Evolutionary conservation across 371 early-diverging fungal genomes (phyloP), one percentile per base, ranked within the genome.

Genomic region (Apophysomyces trapeziformis): DNA sequence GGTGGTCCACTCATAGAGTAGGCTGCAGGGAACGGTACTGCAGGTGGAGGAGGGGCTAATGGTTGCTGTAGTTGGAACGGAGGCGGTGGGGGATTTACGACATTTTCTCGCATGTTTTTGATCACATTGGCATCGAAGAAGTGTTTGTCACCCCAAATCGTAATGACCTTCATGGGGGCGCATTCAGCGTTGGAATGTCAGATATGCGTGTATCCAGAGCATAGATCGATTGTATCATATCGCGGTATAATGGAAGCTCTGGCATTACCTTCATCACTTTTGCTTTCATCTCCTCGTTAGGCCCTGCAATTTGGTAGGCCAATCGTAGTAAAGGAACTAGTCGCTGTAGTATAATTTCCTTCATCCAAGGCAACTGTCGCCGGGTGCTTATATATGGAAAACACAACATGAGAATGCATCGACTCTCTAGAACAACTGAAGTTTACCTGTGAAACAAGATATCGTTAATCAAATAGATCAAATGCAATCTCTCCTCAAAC

Each of bases 401-500:
- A 50, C 16, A 39, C 35, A 6, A 38, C 39, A 13, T 13, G 14
- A 57, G 46, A 14, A 37, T 32, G 38, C 21, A 11, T 61, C 21
- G 16, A 45, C 16, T 41, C 41, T 1, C 13, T 41, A 1, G 41
- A 13, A 26, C 14, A 43, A 47, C 26, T 60, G 12, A 39, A 13
- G 5, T 9, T 58, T 77, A 84, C 89, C 85, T 78, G 68, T 88
- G 87, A 58, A 79, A 86, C 26, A 89, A 68, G 11, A 89, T 66
- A 65, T 89, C 89, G 64, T 88, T 89, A 18, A 83, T 61, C 12
- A 89, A 72, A 58, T 89, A 89, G 21, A 89, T 64, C 39, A 89
- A 66, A 46, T 89, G 87, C 8, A 89, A 62, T 61, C 83, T 77
- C 35, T 89, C 87, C n/a, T 75, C 63, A 68, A 84, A 86, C n/a